A percentile compares a stretch with the other conserved stretches of the same genome.
These are phyloP conservation scores for Reticulascus tulasneorum DNA, from an alignment of 2,329 filamentous ascomycete genomes.

Conservation along the genomic window DNA sequence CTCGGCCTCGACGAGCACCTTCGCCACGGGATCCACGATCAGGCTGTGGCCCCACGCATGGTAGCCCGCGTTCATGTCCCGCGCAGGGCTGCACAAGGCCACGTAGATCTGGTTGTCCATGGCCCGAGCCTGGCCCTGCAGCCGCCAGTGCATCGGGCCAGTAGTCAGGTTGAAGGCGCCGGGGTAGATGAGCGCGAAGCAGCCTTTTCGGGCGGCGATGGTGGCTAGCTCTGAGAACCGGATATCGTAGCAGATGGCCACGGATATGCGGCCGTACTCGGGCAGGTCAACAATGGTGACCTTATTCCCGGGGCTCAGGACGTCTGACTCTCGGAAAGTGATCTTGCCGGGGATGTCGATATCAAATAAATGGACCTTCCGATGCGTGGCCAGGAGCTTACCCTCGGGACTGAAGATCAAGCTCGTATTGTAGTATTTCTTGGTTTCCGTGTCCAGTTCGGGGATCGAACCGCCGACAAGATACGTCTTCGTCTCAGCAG, in stretches of 20 bases:
- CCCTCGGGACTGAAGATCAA: slow-evolving; percentile 78
- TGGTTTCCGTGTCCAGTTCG: slow-evolving; percentile 57
- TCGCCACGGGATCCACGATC: slow-evolving; percentile 81
- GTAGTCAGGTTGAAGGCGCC: slow-evolving; percentile 97
- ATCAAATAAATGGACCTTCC: slow-evolving; percentile 95
- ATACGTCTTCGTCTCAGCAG: slow-evolving; percentile 73
- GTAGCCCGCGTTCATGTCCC: slow-evolving; percentile 73
- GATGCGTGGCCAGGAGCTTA: slow-evolving; percentile 76
- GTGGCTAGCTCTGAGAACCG: slow-evolving; percentile 92
- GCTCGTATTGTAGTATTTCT: slow-evolving; percentile 85
- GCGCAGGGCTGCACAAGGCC: slow-evolving; percentile 83
- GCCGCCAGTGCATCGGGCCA: slow-evolving; percentile 84
- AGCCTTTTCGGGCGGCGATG: slow-evolving; percentile 80
- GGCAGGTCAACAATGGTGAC: slow-evolving; percentile 83
- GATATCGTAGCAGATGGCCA: slow-evolving; percentile 97
- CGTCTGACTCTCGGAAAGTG: slow-evolving; percentile 84
- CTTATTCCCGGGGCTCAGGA: slow-evolving; percentile 79
- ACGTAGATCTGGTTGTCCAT: slow-evolving; percentile 95
- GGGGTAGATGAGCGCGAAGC: slow-evolving; percentile 85
- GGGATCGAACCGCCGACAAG: slow-evolving; percentile 91
- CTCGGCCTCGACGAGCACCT: slow-evolving; percentile 73
- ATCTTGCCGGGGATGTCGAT: slow-evolving; percentile 97
- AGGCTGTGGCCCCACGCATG: slow-evolving; percentile 91
- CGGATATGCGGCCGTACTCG: slow-evolving; percentile 79
- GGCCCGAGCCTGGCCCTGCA: slow-evolving; percentile 77